Evolutionary conservation across 2,329 filamentous ascomycete genomes (phyloP).

Genomic region (Penicillium sp.): DNA sequence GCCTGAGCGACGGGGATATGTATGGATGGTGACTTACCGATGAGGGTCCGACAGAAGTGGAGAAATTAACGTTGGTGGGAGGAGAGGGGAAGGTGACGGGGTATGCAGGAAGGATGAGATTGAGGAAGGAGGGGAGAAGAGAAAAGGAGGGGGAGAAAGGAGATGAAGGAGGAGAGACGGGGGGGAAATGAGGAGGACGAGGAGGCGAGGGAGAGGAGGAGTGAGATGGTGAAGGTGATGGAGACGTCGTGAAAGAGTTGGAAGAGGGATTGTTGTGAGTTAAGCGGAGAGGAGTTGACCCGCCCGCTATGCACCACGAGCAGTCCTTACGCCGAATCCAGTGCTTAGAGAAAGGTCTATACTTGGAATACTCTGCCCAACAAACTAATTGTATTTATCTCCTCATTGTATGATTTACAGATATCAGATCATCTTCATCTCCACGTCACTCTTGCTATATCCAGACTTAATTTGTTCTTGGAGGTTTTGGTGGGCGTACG

Average conservation of each 20-base stretch:
- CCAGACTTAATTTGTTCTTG: not conserved
- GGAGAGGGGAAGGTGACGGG: conserved; percentile 24
- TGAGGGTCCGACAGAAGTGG: conserved; percentile 31
- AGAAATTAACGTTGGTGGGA: conserved; percentile 29
- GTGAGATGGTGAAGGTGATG: conserved; percentile 15
- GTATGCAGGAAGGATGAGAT: conserved; percentile 18
- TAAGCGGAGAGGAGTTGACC: conserved; percentile 29
- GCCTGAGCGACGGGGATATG: conserved; percentile 9
- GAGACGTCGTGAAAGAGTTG: conserved; percentile 24
- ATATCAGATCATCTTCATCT: conserved; percentile 12
- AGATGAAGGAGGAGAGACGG: conserved; percentile 28
- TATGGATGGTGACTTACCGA: conserved; percentile 25
- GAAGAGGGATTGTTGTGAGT: conserved; percentile 26
- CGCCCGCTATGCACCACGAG: not conserved
- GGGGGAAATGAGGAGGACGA: conserved; percentile 24
- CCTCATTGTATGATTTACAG: not conserved
- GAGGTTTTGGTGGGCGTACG: not conserved
- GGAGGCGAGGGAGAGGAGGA: conserved; percentile 23
- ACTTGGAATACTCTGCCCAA: too few species aligned
- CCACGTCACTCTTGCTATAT: conserved; percentile 3
- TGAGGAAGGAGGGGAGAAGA: conserved; percentile 13
- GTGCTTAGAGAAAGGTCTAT: not conserved
- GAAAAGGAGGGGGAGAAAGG: conserved; percentile 24
- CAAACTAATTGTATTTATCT: not conserved
- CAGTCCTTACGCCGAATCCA: not conserved